These are phyloP conservation scores for Cercospora sojina DNA, from an alignment of 2,329 filamentous ascomycete genomes.

Conservation along the genomic window DNA sequence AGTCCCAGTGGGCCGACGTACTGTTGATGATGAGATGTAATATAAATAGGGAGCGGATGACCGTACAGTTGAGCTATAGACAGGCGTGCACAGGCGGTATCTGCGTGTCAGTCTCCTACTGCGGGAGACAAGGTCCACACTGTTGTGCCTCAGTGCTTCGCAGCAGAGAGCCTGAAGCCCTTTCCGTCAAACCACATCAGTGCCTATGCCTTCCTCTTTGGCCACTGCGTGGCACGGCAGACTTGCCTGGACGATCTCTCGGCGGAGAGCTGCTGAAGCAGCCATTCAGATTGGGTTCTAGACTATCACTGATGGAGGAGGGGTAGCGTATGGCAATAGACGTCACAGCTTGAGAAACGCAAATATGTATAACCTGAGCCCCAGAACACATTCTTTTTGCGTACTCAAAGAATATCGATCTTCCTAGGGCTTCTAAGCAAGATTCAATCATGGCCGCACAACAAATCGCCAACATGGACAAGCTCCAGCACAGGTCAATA, in stretches of 20 bases:
- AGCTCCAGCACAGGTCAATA: constrained; percentile 29
- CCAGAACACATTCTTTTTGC: background rate
- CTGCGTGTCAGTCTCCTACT: background rate
- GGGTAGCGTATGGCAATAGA: constrained; percentile 15
- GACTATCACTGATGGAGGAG: constrained; percentile 5
- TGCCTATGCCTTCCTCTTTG: constrained; percentile 5
- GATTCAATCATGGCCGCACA: constrained; percentile 6
- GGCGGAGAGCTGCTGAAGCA: background rate
- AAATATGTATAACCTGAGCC: background rate
- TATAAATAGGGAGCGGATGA: background rate
- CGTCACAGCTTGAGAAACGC: constrained; percentile 2
- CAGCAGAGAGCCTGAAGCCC: background rate
- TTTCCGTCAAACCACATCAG: background rate
- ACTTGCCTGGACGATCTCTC: constrained; percentile 3
- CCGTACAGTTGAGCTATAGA: background rate
- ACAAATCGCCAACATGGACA: constrained; percentile 29
- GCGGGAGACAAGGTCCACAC: background rate
- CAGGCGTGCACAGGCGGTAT: background rate
- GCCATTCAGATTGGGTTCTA: constrained; percentile 5
- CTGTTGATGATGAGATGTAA: background rate
- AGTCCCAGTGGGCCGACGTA: background rate
- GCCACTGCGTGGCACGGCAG: constrained; percentile 1
- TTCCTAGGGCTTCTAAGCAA: background rate
- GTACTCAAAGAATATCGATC: background rate
- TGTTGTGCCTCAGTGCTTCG: background rate